Percentiles rank a stretch among this genome's conserved stretches.
Conservation (phyloP, 768 basidiomycete species). For the Russula ochroleuca region DNA sequence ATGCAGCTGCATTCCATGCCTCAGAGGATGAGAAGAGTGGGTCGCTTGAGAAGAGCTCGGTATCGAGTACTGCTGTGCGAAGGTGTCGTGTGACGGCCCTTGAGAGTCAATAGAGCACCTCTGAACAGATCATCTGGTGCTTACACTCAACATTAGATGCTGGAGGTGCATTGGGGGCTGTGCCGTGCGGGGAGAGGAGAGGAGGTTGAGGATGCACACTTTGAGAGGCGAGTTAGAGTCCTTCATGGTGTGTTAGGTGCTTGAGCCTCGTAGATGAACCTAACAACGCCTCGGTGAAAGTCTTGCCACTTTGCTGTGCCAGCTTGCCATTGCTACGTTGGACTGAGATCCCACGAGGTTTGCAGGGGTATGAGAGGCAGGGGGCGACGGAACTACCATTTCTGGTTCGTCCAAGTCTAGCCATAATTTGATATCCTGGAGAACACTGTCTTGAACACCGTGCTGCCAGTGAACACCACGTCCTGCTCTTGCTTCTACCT, state of each 20-base stretch:
- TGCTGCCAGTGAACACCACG: too few relatives aligned
- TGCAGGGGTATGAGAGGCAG: too few relatives aligned
- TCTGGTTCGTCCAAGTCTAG: too few relatives aligned
- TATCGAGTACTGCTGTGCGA: neutral
- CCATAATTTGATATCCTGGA: too few relatives aligned
- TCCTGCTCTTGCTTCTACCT: too few relatives aligned
- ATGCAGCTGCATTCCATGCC: conserved; percentile 8
- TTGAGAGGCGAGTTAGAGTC: conserved; percentile 17
- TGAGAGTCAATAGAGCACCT: conserved; percentile 18
- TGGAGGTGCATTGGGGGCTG: neutral
- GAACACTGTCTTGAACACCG: too few relatives aligned
- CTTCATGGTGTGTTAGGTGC: conserved; percentile 12
- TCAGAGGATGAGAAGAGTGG: conserved; percentile 17
- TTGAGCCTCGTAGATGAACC: conserved; percentile 5
- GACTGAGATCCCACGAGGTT: too few relatives aligned
- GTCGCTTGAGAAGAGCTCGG: conserved; percentile 2
- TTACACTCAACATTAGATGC: neutral
- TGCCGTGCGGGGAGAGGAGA: conserved; percentile 12
- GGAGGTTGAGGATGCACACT: conserved; percentile 18
- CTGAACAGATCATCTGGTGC: conserved; percentile 5
- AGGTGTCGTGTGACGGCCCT: conserved; percentile 7
- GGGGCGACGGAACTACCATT: too few relatives aligned
- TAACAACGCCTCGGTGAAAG: conserved; percentile 80
- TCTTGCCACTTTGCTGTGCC: too few relatives aligned
- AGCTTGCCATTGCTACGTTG: too few relatives aligned